Percentiles rank a stretch among this genome's conserved stretches.
phyloP scores from a whole-genome alignment of 139 green algal species.

The Haematococcus lacustris region DNA sequence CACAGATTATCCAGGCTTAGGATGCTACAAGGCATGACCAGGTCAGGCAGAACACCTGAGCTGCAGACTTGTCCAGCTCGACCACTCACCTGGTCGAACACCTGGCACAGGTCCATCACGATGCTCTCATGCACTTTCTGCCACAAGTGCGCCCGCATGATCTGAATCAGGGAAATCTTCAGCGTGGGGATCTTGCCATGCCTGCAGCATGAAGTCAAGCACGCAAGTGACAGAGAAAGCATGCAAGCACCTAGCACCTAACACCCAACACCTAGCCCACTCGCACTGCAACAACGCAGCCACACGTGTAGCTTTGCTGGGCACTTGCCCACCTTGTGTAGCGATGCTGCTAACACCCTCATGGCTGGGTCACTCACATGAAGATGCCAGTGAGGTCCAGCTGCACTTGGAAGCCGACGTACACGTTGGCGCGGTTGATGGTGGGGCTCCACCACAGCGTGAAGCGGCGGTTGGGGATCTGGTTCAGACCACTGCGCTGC shows the following conservation, averaged over 20 bases:
- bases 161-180: conserved; percentile 99
- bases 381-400: conserved; percentile 99
- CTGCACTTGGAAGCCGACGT: conserved; percentile 99
- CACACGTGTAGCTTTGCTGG: too few species aligned
- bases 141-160: conserved; percentile 98
- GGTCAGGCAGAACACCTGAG: not conserved
- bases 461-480: conserved; percentile 98
- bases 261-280: conserved; percentile 11
- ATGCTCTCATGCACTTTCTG: conserved; percentile 99
- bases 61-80: too few species aligned
- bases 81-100: conserved; percentile 2
- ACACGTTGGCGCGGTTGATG: conserved; percentile 99
- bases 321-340: too few species aligned
- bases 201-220: conserved; percentile 1
- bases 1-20: not conserved
- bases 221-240: not conserved
- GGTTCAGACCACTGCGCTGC: conserved; percentile 93
- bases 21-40: not conserved
- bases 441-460: conserved; percentile 99
- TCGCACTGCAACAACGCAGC: too few species aligned
- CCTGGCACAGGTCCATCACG: conserved; percentile 65
- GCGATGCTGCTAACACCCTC: too few species aligned
- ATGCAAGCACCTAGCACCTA: not conserved
- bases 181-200: conserved; percentile 98
- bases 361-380: conserved; percentile 84